Conservation (phyloP, 2,329 filamentous ascomycete species). For the Colletotrichum truncatum region DNA sequence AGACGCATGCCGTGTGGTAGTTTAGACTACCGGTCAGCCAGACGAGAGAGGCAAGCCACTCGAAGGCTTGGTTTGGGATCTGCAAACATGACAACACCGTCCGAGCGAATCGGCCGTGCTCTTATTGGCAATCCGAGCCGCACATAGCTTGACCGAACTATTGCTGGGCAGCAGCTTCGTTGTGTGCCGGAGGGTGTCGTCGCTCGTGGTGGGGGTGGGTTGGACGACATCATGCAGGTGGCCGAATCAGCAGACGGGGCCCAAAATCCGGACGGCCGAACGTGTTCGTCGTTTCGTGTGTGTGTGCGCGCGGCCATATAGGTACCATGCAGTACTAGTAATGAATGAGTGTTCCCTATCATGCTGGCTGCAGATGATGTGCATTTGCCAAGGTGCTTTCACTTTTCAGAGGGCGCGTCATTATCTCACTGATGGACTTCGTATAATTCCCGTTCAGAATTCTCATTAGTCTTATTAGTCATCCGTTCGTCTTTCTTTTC, state of each 20-base stretch:
- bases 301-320: too few species aligned
- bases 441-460: background rate
- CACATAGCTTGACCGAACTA: constrained; percentile 17
- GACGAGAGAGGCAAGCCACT: background rate
- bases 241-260: constrained; percentile 36
- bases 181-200: constrained; percentile 1
- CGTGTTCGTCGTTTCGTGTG: background rate
- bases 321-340: too few species aligned
- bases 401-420: background rate
- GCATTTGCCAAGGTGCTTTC: background rate
- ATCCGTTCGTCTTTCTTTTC: background rate
- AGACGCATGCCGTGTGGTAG: background rate
- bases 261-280: background rate
- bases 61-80: background rate
- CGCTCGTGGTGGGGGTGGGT: constrained; percentile 17
- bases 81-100: background rate
- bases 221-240: constrained; percentile 38
- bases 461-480: background rate
- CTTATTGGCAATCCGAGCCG: background rate
- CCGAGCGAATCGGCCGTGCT: background rate
- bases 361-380: background rate
- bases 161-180: background rate
- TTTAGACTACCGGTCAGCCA: background rate
- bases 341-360: too few species aligned
- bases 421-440: background rate